phyloP scores from a whole-genome alignment of 2,329 filamentous ascomycete genomes.

The Neofusicoccum sp. region DNA sequence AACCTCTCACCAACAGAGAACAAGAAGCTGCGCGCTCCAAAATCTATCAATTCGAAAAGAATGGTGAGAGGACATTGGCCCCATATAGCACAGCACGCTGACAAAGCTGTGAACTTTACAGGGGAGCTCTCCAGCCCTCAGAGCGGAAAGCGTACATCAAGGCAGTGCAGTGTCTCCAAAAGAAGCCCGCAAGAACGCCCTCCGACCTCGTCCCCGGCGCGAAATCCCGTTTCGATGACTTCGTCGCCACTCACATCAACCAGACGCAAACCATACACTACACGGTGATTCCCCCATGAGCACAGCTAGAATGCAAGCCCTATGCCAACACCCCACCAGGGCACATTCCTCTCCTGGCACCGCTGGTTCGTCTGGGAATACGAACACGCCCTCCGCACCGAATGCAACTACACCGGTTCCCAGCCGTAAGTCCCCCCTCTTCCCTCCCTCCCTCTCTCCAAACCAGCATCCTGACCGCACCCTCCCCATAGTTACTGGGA shows the following conservation, averaged over 20 bases:
- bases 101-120: background rate
- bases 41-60: background rate
- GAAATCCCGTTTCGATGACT: slow-evolving; percentile 36
- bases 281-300: slow-evolving; percentile 24
- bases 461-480: background rate
- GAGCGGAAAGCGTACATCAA: slow-evolving; percentile 35
- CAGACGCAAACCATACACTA: slow-evolving; percentile 34
- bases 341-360: slow-evolving; percentile 40
- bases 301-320: background rate
- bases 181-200: slow-evolving; percentile 31
- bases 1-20: background rate
- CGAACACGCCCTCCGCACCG: slow-evolving; percentile 41
- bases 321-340: slow-evolving; percentile 21
- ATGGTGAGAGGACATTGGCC: background rate
- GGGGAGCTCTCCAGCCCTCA: background rate
- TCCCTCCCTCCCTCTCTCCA: background rate
- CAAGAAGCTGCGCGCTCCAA: background rate
- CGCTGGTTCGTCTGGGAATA: slow-evolving; percentile 43
- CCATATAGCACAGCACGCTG: background rate
- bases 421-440: slow-evolving; percentile 48
- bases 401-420: slow-evolving; percentile 44
- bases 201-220: slow-evolving; percentile 29
- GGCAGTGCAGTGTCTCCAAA: slow-evolving; percentile 35
- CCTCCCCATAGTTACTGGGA: background rate
- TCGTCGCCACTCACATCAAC: slow-evolving; percentile 36